phyloP scores from a whole-genome alignment of 2,329 filamentous ascomycete species.

The Venturia oleaginea region DNA sequence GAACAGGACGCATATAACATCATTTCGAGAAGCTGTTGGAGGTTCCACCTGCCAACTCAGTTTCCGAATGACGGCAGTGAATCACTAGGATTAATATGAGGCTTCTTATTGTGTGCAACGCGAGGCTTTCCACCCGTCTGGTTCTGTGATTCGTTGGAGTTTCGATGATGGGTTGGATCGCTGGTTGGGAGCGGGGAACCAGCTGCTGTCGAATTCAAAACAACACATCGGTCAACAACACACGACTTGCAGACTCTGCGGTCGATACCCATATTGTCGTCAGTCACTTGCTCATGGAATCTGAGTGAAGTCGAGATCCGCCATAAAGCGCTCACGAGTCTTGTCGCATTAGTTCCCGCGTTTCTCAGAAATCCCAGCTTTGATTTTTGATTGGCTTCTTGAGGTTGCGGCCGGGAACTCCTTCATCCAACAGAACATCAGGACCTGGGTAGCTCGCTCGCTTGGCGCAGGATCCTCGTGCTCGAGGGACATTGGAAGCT shows the following conservation, averaged over 20 bases:
- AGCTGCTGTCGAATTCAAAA: neutral
- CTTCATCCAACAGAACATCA: conserved; percentile 4
- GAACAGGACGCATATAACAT: neutral
- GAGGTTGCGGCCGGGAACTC: neutral
- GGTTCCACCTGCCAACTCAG: neutral
- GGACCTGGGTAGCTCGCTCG: neutral
- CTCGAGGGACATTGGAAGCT: neutral
- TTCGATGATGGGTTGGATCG: neutral
- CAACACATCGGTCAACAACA: neutral
- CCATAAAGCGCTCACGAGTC: neutral
- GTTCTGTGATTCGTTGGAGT: neutral
- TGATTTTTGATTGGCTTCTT: neutral
- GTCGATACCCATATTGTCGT: neutral
- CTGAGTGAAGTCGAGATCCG: neutral
- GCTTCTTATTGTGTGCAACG: neutral
- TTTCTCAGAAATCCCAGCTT: neutral
- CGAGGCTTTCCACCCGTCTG: neutral
- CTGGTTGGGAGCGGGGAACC: neutral
- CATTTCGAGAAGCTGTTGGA: conserved; percentile 8
- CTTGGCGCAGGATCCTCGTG: neutral
- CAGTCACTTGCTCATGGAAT: neutral
- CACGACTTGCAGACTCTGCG: neutral
- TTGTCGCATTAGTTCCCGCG: neutral
- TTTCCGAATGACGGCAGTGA: neutral
- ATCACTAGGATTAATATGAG: conserved; percentile 1